Conservation (phyloP, 768 basidiomycete species). For the Suillus clintonianus region DNA sequence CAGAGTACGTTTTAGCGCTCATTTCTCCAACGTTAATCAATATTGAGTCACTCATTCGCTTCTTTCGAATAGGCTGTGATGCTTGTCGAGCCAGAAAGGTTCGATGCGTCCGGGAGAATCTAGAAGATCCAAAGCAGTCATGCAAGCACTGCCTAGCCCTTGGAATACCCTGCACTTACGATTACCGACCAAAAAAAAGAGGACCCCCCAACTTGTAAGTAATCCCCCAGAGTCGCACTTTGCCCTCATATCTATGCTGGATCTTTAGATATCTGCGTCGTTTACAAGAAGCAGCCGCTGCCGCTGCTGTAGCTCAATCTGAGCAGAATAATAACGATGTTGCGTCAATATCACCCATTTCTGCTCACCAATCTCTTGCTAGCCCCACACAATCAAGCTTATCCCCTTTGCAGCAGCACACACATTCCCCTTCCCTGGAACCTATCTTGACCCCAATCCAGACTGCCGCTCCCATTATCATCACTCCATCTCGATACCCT, state of each 20-base stretch:
- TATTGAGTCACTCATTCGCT: slow-evolving; percentile 20
- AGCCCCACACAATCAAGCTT: slow-evolving; percentile 51
- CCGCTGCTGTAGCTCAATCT: slow-evolving; percentile 49
- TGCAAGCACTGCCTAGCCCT: slow-evolving; percentile 89
- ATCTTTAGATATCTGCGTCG: slow-evolving; percentile 70
- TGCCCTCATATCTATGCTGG: neutral
- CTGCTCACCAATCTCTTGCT: slow-evolving; percentile 35
- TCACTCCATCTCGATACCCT: slow-evolving; percentile 70
- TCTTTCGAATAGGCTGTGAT: slow-evolving; percentile 64
- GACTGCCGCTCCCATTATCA: slow-evolving; percentile 40
- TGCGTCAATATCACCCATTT: slow-evolving; percentile 45
- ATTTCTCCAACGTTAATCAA: slow-evolving; percentile 17
- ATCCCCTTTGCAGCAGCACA: slow-evolving; percentile 37
- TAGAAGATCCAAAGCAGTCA: slow-evolving; percentile 72
- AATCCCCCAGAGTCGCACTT: neutral
- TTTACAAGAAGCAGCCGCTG: slow-evolving; percentile 70
- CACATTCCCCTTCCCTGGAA: slow-evolving; percentile 50
- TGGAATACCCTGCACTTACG: slow-evolving; percentile 84
- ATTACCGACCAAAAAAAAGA: slow-evolving; percentile 92
- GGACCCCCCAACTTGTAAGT: slow-evolving; percentile 89
- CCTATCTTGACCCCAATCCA: slow-evolving; percentile 45
- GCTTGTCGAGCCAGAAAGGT: slow-evolving; percentile 88
- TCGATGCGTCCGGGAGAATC: slow-evolving; percentile 77
- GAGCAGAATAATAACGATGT: slow-evolving; percentile 42
- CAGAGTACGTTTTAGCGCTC: slow-evolving; percentile 59